These are phyloP conservation scores for Metschnikowia reukaufii DNA, from an alignment of 805 yeast species.

Conservation along the genomic window DNA sequence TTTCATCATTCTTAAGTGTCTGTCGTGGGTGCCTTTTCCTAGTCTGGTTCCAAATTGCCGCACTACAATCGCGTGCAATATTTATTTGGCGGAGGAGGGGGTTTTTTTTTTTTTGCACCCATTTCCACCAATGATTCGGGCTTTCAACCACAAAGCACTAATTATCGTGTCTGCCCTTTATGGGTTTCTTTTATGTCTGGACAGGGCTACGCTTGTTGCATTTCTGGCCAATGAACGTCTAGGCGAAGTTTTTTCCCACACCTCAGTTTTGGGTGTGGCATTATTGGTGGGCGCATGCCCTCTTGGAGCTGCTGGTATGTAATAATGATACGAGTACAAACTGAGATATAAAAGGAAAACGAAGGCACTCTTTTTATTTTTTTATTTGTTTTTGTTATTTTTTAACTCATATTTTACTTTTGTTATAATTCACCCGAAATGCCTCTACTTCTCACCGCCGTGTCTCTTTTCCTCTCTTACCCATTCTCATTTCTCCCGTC, in stretches of 20 bases:
- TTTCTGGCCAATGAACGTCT: conserved; percentile 24
- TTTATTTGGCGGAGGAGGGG: too few species aligned
- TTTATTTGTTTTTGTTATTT: background rate
- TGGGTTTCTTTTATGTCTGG: conserved; percentile 32
- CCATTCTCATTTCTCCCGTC: background rate
- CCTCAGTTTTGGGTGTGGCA: conserved; percentile 24
- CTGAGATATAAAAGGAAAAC: background rate
- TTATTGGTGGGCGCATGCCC: conserved; percentile 28
- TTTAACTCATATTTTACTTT: too few species aligned
- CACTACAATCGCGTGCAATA: too few species aligned
- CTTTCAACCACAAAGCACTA: conserved; percentile 10
- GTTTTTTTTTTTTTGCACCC: conserved; percentile 25
- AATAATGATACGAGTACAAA: background rate
- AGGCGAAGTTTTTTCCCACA: conserved; percentile 21
- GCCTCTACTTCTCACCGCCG: background rate
- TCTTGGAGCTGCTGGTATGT: conserved; percentile 38
- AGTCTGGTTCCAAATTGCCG: too few species aligned
- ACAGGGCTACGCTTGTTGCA: conserved; percentile 26
- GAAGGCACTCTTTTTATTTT: background rate
- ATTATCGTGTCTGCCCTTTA: conserved; percentile 25
- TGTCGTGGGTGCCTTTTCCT: too few species aligned
- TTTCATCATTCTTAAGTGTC: too few species aligned
- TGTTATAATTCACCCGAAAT: background rate
- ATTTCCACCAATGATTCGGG: conserved; percentile 13
- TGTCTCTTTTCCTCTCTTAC: background rate